Evolutionary conservation across 2,329 filamentous ascomycete genomes (phyloP).

Genomic region (Ustulina deusta): DNA sequence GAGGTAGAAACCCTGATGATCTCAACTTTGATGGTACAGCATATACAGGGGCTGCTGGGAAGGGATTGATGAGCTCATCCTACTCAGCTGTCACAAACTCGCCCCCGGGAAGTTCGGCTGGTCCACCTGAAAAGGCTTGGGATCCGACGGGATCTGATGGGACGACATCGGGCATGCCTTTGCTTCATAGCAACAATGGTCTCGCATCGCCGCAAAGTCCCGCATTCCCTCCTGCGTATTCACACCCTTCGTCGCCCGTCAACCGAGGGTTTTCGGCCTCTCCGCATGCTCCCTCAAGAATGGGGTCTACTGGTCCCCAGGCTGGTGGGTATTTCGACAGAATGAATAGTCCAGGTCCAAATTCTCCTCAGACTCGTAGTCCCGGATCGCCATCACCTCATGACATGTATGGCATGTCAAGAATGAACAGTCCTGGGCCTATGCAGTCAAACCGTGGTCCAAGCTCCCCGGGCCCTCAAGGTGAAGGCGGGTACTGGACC

Average conservation of each 20-base stretch:
- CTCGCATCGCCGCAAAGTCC: conserved; percentile 43
- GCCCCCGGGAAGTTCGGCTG: conserved; percentile 40
- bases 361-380: conserved; percentile 27
- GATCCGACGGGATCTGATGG: conserved; percentile 37
- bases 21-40: conserved; percentile 38
- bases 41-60: conserved; percentile 33
- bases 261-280: conserved; percentile 49
- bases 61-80: conserved; percentile 32
- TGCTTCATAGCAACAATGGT: conserved; percentile 42
- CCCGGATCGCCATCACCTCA: conserved; percentile 38
- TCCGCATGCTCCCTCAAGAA: conserved; percentile 44
- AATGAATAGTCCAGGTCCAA: conserved; percentile 45
- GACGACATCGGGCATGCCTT: conserved; percentile 23
- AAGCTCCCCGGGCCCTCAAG: conserved; percentile 33
- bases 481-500: conserved; percentile 33
- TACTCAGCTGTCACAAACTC: conserved; percentile 39
- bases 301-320: conserved; percentile 47
- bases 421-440: conserved; percentile 38
- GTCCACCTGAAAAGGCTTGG: conserved; percentile 39
- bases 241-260: conserved; percentile 45
- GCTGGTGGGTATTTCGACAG: conserved; percentile 36
- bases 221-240: conserved; percentile 41
- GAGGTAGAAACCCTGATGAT: conserved; percentile 61
- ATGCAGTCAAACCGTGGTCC: conserved; percentile 35
- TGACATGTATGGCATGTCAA: conserved; percentile 40